Evolutionary conservation across 768 basidiomycete species (phyloP).

Genomic region (Boletus vermiculosoides): DNA sequence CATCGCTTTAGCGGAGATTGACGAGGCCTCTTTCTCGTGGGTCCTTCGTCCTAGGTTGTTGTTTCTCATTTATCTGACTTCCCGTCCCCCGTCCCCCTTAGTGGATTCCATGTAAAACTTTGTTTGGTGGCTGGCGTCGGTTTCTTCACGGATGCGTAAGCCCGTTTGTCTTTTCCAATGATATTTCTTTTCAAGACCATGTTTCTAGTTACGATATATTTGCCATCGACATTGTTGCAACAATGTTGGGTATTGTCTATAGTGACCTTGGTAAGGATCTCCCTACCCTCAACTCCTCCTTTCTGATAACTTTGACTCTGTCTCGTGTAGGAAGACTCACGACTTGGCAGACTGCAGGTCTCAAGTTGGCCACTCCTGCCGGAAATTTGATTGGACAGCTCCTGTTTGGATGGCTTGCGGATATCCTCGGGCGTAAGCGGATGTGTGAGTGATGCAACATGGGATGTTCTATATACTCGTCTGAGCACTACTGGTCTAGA

Average conservation of each 20-base stretch:
- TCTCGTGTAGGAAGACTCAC: background rate
- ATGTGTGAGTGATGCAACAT: slow-evolving; percentile 54
- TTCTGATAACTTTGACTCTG: background rate
- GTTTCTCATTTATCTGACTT: background rate
- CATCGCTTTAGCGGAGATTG: background rate
- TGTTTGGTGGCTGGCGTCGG: slow-evolving; percentile 69
- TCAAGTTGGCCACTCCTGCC: slow-evolving; percentile 72
- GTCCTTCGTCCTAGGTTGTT: background rate
- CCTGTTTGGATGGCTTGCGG: slow-evolving; percentile 75
- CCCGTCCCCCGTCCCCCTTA: slow-evolving; percentile 36
- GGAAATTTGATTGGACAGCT: slow-evolving; percentile 75
- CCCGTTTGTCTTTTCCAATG: slow-evolving; percentile 1
- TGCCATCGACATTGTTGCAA: slow-evolving; percentile 78
- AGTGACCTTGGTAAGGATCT: too few species aligned
- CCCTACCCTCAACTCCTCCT: background rate
- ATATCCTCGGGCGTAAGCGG: slow-evolving; percentile 66
- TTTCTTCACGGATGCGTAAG: slow-evolving; percentile 83
- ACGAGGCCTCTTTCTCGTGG: background rate
- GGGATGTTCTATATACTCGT: background rate
- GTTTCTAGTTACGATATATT: slow-evolving; percentile 66
- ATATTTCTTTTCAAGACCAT: background rate
- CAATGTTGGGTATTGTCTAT: slow-evolving; percentile 82
- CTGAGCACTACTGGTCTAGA: slow-evolving; percentile 24
- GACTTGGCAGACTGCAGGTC: slow-evolving; percentile 61
- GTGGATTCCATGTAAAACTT: slow-evolving; percentile 80